phyloP scores from a whole-genome alignment of 345 rosid genomes.

The Eucalyptus tenuipes region DNA sequence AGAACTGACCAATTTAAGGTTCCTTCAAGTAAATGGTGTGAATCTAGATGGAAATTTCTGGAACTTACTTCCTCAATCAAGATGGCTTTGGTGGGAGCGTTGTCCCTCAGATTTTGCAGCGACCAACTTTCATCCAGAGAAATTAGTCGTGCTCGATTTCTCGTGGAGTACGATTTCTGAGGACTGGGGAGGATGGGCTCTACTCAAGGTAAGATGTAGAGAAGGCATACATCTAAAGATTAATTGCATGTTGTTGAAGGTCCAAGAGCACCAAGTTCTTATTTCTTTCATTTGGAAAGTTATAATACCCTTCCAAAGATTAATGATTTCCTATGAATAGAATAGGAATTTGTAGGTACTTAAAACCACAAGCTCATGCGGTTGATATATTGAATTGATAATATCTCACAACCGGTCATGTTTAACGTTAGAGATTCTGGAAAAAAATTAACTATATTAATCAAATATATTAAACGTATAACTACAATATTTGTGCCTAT shows the following conservation, averaged over 20 bases:
- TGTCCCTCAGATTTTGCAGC: neutral
- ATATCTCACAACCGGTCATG: neutral
- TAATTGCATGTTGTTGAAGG: neutral
- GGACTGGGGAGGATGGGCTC: neutral
- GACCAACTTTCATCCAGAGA: neutral
- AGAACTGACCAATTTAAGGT: neutral
- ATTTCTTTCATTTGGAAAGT: neutral
- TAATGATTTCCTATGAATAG: neutral
- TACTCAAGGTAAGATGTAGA: neutral
- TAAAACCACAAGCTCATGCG: neutral
- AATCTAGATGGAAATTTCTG: fast-evolving
- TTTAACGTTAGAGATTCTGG: neutral
- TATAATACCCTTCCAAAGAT: neutral
- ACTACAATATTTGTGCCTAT: neutral
- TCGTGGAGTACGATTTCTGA: neutral
- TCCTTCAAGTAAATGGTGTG: neutral
- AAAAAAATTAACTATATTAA: neutral
- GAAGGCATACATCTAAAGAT: neutral
- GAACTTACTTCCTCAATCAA: neutral
- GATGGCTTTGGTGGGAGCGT: neutral
- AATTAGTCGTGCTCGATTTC: neutral
- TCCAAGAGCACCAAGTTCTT: neutral
- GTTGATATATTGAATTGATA: neutral
- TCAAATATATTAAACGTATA: neutral
- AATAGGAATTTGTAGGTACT: neutral